These are phyloP conservation scores for Linnemannia zychae DNA, from an alignment of 192 early-diverging fungal genomes.

Conservation along the genomic window DNA sequence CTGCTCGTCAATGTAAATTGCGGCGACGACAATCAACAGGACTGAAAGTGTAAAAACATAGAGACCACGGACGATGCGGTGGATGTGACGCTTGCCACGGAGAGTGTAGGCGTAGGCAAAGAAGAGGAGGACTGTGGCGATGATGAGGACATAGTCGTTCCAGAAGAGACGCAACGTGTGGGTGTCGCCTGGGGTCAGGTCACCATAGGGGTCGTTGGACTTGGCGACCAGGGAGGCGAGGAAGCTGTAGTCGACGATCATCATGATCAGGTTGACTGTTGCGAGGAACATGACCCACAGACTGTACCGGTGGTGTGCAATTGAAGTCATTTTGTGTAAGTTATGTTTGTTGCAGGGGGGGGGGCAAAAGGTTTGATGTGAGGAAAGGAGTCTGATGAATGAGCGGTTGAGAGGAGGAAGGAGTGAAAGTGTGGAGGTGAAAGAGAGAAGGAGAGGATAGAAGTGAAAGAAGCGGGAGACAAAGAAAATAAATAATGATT, in stretches of 20 bases:
- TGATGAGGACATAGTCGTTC: constrained; percentile 3
- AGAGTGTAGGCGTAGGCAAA: not conserved
- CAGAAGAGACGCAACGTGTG: not conserved
- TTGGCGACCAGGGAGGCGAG: not conserved
- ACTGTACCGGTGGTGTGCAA: not conserved
- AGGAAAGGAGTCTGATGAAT: not conserved
- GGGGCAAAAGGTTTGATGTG: not conserved
- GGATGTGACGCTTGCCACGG: not conserved
- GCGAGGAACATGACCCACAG: not conserved
- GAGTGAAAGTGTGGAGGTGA: no score
- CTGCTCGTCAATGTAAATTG: not conserved
- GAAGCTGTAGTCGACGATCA: not conserved
- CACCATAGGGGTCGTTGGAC: not conserved
- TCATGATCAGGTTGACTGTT: not conserved
- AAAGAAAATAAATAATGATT: no score
- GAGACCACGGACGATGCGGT: not conserved
- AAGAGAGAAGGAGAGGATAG: no score
- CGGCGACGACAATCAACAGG: not conserved
- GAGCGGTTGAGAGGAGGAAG: not conserved
- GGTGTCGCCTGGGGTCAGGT: not conserved
- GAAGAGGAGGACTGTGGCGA: not conserved
- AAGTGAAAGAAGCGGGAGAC: no score
- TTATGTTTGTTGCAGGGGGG: not conserved
- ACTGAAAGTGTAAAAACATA: not conserved
- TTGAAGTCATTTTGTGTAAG: not conserved